Conservation (phyloP, 371 early-diverging fungal species). For the Rhizopus arrhizus region DNA sequence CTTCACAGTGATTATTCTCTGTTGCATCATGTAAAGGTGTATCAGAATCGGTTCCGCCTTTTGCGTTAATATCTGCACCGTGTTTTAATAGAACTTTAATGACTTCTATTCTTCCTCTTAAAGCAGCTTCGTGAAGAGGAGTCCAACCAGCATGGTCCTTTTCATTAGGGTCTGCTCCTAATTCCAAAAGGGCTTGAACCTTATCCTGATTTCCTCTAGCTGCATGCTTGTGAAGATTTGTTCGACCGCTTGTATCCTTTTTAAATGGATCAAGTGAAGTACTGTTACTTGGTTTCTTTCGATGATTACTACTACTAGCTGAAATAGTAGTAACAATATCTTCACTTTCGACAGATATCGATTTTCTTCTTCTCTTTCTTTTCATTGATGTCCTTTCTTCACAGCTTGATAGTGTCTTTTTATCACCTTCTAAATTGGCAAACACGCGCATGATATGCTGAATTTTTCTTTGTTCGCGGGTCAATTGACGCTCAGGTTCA, state of each 20-base stretch:
- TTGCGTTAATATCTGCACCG: constrained; percentile 71
- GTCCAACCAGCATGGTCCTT: constrained; percentile 78
- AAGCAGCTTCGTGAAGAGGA: constrained; percentile 76
- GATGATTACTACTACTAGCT: constrained; percentile 44
- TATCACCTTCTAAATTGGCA: constrained; percentile 20
- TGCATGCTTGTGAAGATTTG: constrained; percentile 57
- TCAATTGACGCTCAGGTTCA: constrained; percentile 39
- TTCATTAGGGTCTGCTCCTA: constrained; percentile 75
- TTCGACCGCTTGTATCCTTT: constrained; percentile 59
- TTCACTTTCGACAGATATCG: constrained; percentile 52
- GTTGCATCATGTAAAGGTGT: constrained; percentile 85
- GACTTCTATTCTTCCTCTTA: constrained; percentile 65
- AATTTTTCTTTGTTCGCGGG: constrained; percentile 74
- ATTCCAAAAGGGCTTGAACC: constrained; percentile 55
- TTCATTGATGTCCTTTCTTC: background rate
- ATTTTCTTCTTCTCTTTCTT: constrained; percentile 56
- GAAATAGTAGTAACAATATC: constrained; percentile 59
- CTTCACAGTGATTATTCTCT: constrained; percentile 69
- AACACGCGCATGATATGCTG: constrained; percentile 55
- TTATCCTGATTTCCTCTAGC: constrained; percentile 54
- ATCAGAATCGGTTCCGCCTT: constrained; percentile 66
- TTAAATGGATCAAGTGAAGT: constrained; percentile 39
- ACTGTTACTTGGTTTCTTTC: constrained; percentile 49
- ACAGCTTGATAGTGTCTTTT: background rate
- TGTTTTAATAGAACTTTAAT: constrained; percentile 63